Conservation (phyloP, 306 rosid species). For the Luffa acutangula region DNA sequence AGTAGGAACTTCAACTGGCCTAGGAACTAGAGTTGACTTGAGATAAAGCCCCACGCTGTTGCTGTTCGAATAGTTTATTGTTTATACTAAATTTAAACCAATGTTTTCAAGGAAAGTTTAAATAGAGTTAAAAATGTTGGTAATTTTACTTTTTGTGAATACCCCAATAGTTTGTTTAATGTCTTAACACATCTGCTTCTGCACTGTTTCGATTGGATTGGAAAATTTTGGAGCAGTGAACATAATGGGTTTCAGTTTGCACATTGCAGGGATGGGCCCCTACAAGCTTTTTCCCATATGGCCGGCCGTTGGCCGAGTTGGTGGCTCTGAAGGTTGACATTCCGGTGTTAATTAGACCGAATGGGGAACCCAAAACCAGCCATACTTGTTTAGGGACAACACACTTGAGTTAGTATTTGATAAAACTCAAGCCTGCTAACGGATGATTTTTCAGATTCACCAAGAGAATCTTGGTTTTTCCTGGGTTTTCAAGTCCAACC, state of each 20-base stretch:
- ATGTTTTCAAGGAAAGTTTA: neutral
- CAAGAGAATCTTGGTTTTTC: neutral
- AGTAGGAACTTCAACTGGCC: neutral
- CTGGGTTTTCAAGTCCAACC: slow-evolving; percentile 13
- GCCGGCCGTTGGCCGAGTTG: neutral
- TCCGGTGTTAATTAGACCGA: neutral
- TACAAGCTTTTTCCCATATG: neutral
- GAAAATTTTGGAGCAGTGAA: neutral
- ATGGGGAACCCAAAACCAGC: neutral
- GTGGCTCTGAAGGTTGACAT: neutral
- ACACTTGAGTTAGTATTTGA: neutral
- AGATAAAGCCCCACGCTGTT: neutral
- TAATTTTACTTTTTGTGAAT: neutral
- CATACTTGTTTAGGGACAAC: neutral
- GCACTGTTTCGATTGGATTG: neutral
- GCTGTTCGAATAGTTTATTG: neutral
- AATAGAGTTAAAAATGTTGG: neutral
- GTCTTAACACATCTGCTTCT: neutral
- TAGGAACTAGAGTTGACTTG: neutral
- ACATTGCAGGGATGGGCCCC: neutral
- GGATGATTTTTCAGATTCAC: neutral
- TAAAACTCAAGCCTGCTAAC: neutral
- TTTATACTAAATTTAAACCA: neutral
- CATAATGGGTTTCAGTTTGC: neutral
- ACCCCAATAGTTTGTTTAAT: neutral